Evolutionary conservation across 176 grass and related monocot genomes (phyloP), one percentile per base, ranked within the genome.

Genomic region (Panicum miliaceum): DNA sequence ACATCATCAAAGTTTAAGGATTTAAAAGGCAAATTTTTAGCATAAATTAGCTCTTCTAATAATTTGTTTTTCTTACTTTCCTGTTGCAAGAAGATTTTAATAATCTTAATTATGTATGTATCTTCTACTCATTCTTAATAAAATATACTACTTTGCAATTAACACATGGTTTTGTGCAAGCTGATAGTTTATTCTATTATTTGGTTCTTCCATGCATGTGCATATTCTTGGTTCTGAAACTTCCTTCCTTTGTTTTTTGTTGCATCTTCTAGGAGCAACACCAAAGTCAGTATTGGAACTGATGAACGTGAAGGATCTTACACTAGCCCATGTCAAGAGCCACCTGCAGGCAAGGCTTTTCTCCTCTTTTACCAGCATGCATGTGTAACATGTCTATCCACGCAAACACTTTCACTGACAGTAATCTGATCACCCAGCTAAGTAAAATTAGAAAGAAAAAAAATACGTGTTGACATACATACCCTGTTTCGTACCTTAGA

Each of bases 251-350:
- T 34, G n/a, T 77, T 86, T 77, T 72, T 88, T 60, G 37, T 40
- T 81, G 26, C 29, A 43, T 83, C 59, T 84, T 90, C 32, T 73
- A 98, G 96, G 96, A 81, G 96, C 93, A 83, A 98, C 96, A 71
- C 96, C 96, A 71, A 98, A 98, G 87, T 98, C 96, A 68, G 93
- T 98, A 22, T 80, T 98, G 87, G 96, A 98, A 85, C 86, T 98
- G 91, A 98, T 98, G 96, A 98, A 95, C 78, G 91, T 98, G 68
- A 98, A 98, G 82, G 96, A 98, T 93, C 96, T 98, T 78, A 98
- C 96, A 83, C 87, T 98, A 16, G 93, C 96, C 81, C 96, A 98
- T 92, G 93, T 98, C 32, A 98, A 98, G 88, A 98, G 96, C 73
- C 96, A 98, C 84, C 87, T 98, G 74, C 96, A 98, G 93, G 96